Conservation (phyloP, 1,284 basidiomycete genomes). For the Fomes fomentarius region DNA sequence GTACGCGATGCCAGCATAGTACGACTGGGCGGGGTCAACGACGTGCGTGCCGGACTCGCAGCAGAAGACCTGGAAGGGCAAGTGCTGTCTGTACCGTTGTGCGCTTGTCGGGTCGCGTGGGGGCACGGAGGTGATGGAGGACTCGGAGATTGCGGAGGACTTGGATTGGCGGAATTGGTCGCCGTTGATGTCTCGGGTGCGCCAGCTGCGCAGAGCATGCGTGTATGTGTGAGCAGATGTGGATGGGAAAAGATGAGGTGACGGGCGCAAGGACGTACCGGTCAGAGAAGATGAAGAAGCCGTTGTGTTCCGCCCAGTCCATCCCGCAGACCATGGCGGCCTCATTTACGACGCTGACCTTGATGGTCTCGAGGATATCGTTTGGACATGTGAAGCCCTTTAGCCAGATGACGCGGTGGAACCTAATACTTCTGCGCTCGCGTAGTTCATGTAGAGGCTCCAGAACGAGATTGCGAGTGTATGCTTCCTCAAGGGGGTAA, state of each 20-base stretch:
- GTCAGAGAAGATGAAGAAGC: slow-evolving; percentile 96
- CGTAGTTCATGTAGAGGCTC: slow-evolving; percentile 89
- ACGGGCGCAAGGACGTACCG: slow-evolving; percentile 52
- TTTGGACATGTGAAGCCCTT: slow-evolving; percentile 98
- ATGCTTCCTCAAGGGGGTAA: slow-evolving; percentile 92
- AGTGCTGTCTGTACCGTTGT: slow-evolving; percentile 83
- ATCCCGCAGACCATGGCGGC: slow-evolving; percentile 97
- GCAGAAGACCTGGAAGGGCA: slow-evolving; percentile 97
- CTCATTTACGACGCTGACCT: slow-evolving; percentile 85
- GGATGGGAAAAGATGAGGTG: too few species aligned
- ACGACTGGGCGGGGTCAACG: slow-evolving; percentile 90
- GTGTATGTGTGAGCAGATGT: too few species aligned
- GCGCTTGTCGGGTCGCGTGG: slow-evolving; percentile 84
- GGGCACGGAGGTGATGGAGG: slow-evolving; percentile 60
- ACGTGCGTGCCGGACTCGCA: slow-evolving; percentile 96
- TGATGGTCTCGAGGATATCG: slow-evolving; percentile 92
- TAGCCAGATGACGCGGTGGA: slow-evolving; percentile 91
- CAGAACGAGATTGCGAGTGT: slow-evolving; percentile 88
- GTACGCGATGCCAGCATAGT: slow-evolving; percentile 87
- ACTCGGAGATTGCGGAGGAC: slow-evolving; percentile 87
- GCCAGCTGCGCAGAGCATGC: slow-evolving; percentile 70
- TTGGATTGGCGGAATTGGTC: slow-evolving; percentile 96
- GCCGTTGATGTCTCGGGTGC: slow-evolving; percentile 93
- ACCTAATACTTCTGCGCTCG: slow-evolving; percentile 75
- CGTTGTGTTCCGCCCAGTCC: slow-evolving; percentile 98